These are phyloP conservation scores for Sugiyamaella novakii DNA, from an alignment of 1,139 yeast species.

Conservation along the genomic window DNA sequence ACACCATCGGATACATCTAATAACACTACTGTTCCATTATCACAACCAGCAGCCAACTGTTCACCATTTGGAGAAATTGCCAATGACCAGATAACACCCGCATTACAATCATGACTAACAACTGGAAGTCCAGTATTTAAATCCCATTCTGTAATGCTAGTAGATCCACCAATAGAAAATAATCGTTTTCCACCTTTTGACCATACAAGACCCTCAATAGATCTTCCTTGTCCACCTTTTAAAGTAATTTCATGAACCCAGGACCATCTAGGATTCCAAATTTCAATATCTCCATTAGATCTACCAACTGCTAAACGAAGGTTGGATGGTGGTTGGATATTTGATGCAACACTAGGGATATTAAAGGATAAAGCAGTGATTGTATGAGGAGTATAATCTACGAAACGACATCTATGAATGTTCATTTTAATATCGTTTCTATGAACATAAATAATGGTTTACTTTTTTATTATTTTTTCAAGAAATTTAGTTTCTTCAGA, in stretches of 20 bases:
- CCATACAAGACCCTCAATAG: constrained; percentile 93
- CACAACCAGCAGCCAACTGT: constrained; percentile 88
- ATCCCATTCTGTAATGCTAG: constrained; percentile 92
- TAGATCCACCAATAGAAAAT: constrained; percentile 93
- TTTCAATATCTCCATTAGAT: constrained; percentile 91
- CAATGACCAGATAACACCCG: constrained; percentile 92
- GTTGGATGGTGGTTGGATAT: constrained; percentile 52
- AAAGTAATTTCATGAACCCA: constrained; percentile 63
- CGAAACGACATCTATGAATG: constrained; percentile 90
- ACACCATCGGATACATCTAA: constrained; percentile 79
- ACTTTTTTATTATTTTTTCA: no score
- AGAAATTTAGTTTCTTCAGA: no score
- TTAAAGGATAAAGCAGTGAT: constrained; percentile 85
- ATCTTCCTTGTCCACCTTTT: constrained; percentile 77
- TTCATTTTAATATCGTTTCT: no score
- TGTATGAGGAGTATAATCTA: constrained; percentile 84
- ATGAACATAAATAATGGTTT: no score
- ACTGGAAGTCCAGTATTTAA: constrained; percentile 70
- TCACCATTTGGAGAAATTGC: constrained; percentile 64
- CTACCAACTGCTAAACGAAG: constrained; percentile 89
- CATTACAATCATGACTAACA: constrained; percentile 82
- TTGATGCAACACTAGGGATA: constrained; percentile 33
- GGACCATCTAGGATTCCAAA: constrained; percentile 82
- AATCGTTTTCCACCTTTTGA: constrained; percentile 52
- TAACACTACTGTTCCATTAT: constrained; percentile 86